Evolutionary conservation across 1,139 yeast genomes (phyloP), one percentile per base, ranked within the genome.

Genomic region (Kodamaea ohmeri): DNA sequence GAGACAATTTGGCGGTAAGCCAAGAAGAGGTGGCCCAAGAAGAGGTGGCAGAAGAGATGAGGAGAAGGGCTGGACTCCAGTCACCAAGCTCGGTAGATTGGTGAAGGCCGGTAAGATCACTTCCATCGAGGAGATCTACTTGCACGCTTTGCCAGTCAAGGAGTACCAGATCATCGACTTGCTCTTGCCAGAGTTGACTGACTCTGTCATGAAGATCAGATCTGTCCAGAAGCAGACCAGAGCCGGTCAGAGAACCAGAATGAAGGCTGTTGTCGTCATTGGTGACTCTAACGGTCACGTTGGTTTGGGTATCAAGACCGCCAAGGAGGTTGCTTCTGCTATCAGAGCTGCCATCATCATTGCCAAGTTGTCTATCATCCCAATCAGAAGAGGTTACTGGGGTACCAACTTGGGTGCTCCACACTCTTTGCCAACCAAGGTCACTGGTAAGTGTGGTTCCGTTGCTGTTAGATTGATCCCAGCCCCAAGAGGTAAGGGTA

Each of bases 331-430:
- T 65, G 98, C 99, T 62, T 89, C 97, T 63, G 97, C 99, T 69
- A 92, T 92, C 80, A 89, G 96, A 78, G 96, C 97, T 61, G 98
- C 98, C 63, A 90, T 92, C 79, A 82, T 88, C 80, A 90, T 92
- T 70, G 99, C 98, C 73, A 92, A 92, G 83, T 84, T 92, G 68
- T 85, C 97, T 57, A 86, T 92, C 73, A 89, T 94, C 70, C 99
- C 99, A 71, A 92, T 94, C 79, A 90, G 99, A 84, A 89, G 98
- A 83, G 99, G 99, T 81, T 92, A 92, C 92, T 92, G 99, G 99
- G 99, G 99, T 78, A 76, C 96, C 73, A 87, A 88, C 82, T 87
- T 92, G 75, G 99, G 98, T 83, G 84, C 87, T 74, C 98, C 98
- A 67, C 99, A 92, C 86, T 87, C 98, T 57, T 84, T 92, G 70